Evolutionary conservation across 192 early-diverging fungal genomes (phyloP).

Genomic region (Coemansia interrupta): DNA sequence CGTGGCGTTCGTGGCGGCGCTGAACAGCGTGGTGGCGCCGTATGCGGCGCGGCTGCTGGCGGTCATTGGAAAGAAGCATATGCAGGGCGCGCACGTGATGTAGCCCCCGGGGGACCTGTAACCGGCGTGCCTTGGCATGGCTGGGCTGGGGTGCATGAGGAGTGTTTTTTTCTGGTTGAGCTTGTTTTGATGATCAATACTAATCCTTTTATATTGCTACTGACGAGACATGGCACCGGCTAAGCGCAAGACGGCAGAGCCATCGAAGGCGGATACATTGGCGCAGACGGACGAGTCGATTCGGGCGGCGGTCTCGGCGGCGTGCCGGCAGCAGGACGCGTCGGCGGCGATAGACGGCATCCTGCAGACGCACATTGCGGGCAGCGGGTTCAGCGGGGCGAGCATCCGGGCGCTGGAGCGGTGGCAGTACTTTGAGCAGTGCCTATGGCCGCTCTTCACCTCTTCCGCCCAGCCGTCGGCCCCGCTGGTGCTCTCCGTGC

Average conservation of each 20-base stretch:
- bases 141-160: background rate
- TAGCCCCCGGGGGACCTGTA: background rate
- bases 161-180: background rate
- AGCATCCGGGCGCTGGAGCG: background rate
- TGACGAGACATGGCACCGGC: background rate
- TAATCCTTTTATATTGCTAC: background rate
- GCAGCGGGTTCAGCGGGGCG: background rate
- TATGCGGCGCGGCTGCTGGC: constrained; percentile 35
- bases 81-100: background rate
- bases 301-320: too few relatives aligned
- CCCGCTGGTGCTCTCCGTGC: constrained; percentile 69
- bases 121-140: background rate
- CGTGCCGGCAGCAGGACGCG: background rate
- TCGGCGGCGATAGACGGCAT: background rate
- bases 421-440: background rate
- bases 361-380: background rate
- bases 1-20: constrained; percentile 32
- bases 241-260: background rate
- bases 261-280: background rate
- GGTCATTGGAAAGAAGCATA: constrained; percentile 13
- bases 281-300: too few relatives aligned
- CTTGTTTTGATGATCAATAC: background rate
- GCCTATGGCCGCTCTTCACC: background rate
- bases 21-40: constrained; percentile 7
- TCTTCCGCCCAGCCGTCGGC: constrained; percentile 1